Conservation (phyloP, 805 yeast genomes). For the Ogataea haglerorum region DNA sequence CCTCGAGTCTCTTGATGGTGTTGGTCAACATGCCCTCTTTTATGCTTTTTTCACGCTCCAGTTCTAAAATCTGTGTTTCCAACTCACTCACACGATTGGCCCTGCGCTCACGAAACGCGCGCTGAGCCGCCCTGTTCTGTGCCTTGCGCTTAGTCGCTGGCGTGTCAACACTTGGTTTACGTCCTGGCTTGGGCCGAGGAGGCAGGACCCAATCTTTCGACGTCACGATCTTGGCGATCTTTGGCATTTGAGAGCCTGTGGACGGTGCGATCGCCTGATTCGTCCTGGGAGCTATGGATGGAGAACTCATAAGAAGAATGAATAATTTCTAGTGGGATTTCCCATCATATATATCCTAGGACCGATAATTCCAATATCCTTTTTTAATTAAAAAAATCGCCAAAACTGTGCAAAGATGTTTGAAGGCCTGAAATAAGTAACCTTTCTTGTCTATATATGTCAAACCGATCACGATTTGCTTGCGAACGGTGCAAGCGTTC, state of each 20-base stretch:
- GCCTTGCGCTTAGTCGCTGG: conserved; percentile 86
- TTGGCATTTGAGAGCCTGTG: conserved; percentile 13
- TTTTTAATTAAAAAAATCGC: background rate
- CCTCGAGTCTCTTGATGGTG: conserved; percentile 46
- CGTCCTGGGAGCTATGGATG: conserved; percentile 24
- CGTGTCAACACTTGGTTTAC: conserved; percentile 52
- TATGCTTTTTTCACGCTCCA: conserved; percentile 62
- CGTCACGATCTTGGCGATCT: conserved; percentile 50
- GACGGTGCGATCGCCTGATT: conserved; percentile 19
- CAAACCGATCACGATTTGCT: conserved; percentile 16
- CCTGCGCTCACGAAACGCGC: conserved; percentile 85
- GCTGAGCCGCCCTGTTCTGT: conserved; percentile 90
- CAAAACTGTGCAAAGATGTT: conserved; percentile 6
- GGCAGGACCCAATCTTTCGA: conserved; percentile 60
- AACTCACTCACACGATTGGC: conserved; percentile 79
- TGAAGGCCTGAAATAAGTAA: background rate
- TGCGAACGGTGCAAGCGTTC: conserved; percentile 22
- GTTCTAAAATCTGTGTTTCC: conserved; percentile 62
- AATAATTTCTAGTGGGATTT: conserved; percentile 1
- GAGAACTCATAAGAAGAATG: conserved; percentile 18
- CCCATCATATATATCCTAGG: conserved; percentile 5
- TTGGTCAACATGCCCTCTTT: conserved; percentile 54
- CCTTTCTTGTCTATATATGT: background rate
- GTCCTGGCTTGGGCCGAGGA: conserved; percentile 59
- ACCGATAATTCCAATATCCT: conserved; percentile 9